Evolutionary conservation across 352 stramenopile species (phyloP).

Genomic region (Phytophthora ohioensis): DNA sequence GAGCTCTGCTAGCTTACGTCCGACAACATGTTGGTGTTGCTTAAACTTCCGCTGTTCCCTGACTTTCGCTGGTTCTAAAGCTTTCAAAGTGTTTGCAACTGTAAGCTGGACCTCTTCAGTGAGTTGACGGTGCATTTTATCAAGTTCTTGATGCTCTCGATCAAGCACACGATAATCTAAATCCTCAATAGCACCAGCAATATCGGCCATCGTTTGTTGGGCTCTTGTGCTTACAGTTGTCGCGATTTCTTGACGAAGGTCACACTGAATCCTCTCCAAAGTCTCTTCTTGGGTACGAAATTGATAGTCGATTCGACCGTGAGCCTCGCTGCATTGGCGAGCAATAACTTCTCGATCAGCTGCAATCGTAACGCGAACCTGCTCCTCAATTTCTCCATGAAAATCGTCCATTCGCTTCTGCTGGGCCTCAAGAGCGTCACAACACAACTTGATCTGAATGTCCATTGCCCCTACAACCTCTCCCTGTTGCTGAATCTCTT

Average conservation of each 20-base stretch:
- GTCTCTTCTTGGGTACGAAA: conserved; percentile 39
- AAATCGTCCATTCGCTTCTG: conserved; percentile 20
- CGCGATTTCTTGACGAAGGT: conserved; percentile 22
- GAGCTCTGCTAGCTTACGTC: conserved; percentile 57
- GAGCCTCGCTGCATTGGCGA: conserved; percentile 39
- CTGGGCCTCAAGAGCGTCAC: conserved; percentile 21
- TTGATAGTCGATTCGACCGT: conserved; percentile 39
- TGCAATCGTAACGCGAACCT: conserved; percentile 22
- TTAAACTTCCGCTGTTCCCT: conserved; percentile 34
- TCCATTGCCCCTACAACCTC: conserved; percentile 13
- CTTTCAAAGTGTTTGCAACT: conserved; percentile 27
- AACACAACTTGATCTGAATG: conserved; percentile 24
- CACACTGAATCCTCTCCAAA: conserved; percentile 33
- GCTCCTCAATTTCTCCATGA: conserved; percentile 18
- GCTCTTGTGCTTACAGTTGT: neutral
- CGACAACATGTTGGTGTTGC: conserved; percentile 40
- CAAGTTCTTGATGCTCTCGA: conserved; percentile 23
- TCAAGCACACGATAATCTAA: conserved; percentile 33
- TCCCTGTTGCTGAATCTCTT: conserved; percentile 21
- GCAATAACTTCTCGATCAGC: conserved; percentile 32
- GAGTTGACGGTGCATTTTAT: conserved; percentile 23
- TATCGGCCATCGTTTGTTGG: conserved; percentile 19
- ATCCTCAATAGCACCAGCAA: conserved; percentile 19
- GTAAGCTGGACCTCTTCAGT: conserved; percentile 28
- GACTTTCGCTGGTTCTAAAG: conserved; percentile 27